Evolutionary conservation across 169 alveolate genomes (phyloP).

Genomic region (Plasmodium coatneyi): DNA sequence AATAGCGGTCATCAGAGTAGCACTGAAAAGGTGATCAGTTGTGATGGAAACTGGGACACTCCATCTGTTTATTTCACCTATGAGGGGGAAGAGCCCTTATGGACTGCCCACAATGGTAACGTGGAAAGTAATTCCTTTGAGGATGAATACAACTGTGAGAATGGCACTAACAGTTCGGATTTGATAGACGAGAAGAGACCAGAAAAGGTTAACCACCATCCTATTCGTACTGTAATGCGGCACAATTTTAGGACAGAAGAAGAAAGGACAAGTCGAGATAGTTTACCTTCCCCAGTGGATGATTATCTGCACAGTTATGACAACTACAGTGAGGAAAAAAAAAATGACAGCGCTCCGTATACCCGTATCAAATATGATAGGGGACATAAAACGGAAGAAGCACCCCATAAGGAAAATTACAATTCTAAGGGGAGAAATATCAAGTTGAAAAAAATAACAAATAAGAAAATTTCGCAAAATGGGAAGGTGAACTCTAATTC

Average conservation of each 20-base stretch:
- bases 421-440: not conserved
- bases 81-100: conserved; percentile 39
- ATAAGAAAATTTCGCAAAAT: not conserved
- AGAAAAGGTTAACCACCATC: not conserved
- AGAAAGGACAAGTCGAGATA: not conserved
- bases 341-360: not conserved
- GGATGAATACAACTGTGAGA: not conserved
- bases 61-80: not conserved
- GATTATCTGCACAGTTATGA: not conserved
- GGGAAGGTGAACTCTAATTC: not conserved
- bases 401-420: not conserved
- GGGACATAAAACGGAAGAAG: not conserved
- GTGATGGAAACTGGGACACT: not conserved
- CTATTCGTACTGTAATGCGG: not conserved
- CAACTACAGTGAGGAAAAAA: not conserved
- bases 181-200: not conserved
- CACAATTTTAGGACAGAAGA: not conserved
- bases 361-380: not conserved
- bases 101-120: conserved; percentile 10
- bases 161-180: not conserved
- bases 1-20: not conserved
- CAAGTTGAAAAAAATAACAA: not conserved
- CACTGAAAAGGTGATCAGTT: not conserved
- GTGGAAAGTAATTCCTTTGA: not conserved
- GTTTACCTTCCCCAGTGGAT: not conserved